phyloP scores from a whole-genome alignment of 345 rosid species.

The Reutealis trisperma region DNA sequence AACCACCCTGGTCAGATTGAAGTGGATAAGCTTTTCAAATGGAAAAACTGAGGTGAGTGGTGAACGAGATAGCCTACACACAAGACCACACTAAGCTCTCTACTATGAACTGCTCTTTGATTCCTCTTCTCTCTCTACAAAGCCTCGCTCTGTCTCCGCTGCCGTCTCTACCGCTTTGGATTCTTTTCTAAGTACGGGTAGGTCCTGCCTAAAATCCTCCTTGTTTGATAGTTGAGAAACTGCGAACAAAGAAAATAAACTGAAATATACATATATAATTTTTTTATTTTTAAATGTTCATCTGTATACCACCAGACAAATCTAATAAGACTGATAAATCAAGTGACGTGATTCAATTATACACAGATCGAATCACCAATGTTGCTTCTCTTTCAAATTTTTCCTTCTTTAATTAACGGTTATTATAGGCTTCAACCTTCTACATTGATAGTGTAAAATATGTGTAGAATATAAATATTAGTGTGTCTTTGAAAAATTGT shows the following conservation, averaged over 20 bases:
- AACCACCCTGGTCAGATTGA: no score
- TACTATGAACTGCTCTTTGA: background rate
- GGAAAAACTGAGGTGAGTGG: constrained; percentile 12
- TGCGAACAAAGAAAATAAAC: background rate
- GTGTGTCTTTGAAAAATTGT: no score
- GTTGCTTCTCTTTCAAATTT: no score
- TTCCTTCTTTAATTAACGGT: no score
- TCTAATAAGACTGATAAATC: background rate
- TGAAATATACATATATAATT: background rate
- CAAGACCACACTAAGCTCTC: constrained; percentile 16
- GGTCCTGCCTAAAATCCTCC: background rate
- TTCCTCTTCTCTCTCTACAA: constrained; percentile 12
- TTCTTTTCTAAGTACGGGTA: constrained; percentile 54
- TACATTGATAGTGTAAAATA: no score
- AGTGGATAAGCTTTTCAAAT: constrained; percentile 20
- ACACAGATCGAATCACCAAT: no score
- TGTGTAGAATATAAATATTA: no score
- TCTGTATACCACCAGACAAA: background rate
- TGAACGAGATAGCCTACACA: constrained; percentile 10
- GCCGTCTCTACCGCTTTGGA: constrained; percentile 49
- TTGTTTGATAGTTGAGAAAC: background rate
- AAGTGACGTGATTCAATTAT: background rate
- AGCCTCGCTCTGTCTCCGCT: constrained; percentile 52
- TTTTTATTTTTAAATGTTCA: no score
- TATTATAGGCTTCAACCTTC: no score